Evolutionary conservation across 148 eudicot species (phyloP), one percentile per base, ranked within the genome.

Genomic region (Chenopodium formosanum): DNA sequence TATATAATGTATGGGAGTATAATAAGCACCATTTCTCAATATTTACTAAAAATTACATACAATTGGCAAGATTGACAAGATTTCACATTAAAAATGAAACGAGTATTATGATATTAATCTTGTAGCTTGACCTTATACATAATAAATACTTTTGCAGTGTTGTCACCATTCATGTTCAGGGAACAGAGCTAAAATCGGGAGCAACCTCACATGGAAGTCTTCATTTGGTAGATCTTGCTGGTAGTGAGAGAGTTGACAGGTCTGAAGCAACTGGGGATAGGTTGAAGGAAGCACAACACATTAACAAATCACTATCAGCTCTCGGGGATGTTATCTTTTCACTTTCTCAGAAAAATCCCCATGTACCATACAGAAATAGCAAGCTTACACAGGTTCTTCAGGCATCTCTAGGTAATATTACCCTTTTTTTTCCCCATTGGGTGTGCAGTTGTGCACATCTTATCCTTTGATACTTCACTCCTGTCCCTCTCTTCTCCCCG

Each of bases 341-440:
- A 58, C 87, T 92, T 76, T 89, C 97, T 82, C 91, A 91, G 70
- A 92, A 92, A 81, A 87, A 82, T 62, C 47, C 92, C 65, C 97
- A 92, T 78, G 90, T 92, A 13, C 97, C 97, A 70, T 92, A 91
- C 72, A 67, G 97, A 82, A 92, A 92, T 78, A 92, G 97, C 92
- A 92, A 92, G 86, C 94, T 92, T 64, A 92, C 97, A 48, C 97
- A 92, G 83, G 91, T 92, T 75, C 97, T 92, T 75, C 97, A 92
- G 76, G 80, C 82, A 60, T 92, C 97, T 50, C 84, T 92, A 84
- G 97, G 97, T 92, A 82, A 47, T 9, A 9, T 67, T 64, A 62
- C 68, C 27, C 2, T n/a, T 11, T 25, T 48, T 27, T 48, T 48
- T 2, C 12, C 48, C 8, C 32, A 34, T 65, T 12, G 23, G 8